Evolutionary conservation across 192 early-diverging fungal species (phyloP).

Genomic region (Chytriomyces sp.): DNA sequence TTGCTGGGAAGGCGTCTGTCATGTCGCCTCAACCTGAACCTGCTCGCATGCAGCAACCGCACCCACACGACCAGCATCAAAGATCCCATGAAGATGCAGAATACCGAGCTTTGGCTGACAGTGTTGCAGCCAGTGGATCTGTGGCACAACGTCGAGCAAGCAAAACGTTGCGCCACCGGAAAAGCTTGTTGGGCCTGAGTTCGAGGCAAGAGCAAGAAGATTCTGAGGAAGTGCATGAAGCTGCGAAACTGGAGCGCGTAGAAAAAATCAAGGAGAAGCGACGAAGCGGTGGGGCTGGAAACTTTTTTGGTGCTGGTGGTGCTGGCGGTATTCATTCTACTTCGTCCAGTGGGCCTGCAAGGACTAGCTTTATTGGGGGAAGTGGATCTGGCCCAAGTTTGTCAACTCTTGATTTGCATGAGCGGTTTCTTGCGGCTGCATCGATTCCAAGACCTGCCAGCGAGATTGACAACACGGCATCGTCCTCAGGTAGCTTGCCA

Average conservation of each 20-base stretch:
- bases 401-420: conserved; percentile 17
- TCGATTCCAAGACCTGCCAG: conserved; percentile 18
- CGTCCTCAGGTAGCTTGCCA: not conserved
- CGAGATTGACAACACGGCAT: not conserved
- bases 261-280: conserved; percentile 57
- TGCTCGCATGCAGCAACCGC: not conserved
- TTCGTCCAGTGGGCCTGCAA: not conserved
- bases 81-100: not conserved
- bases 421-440: conserved; percentile 24
- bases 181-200: conserved; percentile 32
- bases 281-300: conserved; percentile 18
- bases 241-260: conserved; percentile 45
- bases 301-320: not conserved
- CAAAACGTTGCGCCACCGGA: conserved; percentile 30
- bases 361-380: not conserved
- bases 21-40: not conserved
- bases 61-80: too few species aligned
- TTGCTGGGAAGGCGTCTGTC: not conserved
- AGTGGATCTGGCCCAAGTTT: not conserved
- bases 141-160: conserved; percentile 14
- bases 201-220: conserved; percentile 25
- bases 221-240: conserved; percentile 45
- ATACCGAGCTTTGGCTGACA: conserved; percentile 23
- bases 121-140: conserved; percentile 6
- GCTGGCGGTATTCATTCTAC: not conserved